Evolutionary conservation across 345 rosid species (phyloP), one percentile per base, ranked within the genome.

Genomic region (Salix brachista): DNA sequence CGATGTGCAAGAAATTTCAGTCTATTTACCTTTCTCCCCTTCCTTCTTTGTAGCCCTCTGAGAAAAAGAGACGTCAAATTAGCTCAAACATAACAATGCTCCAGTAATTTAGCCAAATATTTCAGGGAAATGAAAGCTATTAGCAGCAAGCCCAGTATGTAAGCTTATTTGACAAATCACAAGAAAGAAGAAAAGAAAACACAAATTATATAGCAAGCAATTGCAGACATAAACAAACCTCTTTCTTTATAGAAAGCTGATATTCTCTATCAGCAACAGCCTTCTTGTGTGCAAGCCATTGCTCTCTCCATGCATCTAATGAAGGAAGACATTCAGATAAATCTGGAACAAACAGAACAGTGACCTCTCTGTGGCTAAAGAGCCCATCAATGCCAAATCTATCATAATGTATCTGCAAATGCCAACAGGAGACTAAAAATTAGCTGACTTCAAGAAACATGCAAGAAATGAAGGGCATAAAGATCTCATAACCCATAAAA

Each of bases 301-400:
- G 92, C 44, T 83, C 85, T 80, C 84, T 83, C 99, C 98, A 96
- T 6, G 83, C 56, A 62, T 92, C 95, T 81, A 90, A 75, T 37
- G 92, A 91, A 81, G 99, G 98, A 42, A 96, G 94, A 74, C 97
- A 93, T 72, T 90, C 92, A 23, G 95, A 89, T 74, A 96, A 88
- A 83, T 96, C 97, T 1, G 98, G 99, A 83, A 96, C 97, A 88
- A 89, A 93, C 58, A 92, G 87, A 36, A 96, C 94, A 6, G 97
- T 90, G 75, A 93, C 86, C 87, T 96, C 99, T 79, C 88, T 96
- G 83, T 89, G 93, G 85, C 89, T 90, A 82, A 87, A 93, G 30
- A 88, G 85, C 48, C 99, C 99, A 80, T 96, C 98, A 37, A 86
- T 76, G 46, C 94, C 92, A 83, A 88, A 85, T 87, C 97, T 90